Evolutionary conservation across 1,139 yeast genomes (phyloP).

Genomic region (Yamadazyma sp.): DNA sequence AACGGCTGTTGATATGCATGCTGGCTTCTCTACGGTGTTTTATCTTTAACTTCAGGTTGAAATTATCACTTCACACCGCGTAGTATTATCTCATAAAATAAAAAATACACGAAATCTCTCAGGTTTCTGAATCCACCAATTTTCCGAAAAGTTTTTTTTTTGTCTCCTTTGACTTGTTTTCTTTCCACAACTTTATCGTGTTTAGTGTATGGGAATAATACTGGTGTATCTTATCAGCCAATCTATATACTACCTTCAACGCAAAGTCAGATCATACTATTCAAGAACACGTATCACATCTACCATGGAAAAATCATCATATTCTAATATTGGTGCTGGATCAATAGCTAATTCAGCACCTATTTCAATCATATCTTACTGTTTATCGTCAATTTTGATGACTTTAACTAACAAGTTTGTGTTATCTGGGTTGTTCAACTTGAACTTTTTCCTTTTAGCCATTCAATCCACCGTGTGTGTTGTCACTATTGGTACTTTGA

Average conservation of each 20-base stretch:
- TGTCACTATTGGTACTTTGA: slow-evolving; percentile 66
- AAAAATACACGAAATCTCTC: slow-evolving; percentile 2
- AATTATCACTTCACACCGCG: too few relatives aligned
- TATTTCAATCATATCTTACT: slow-evolving; percentile 81
- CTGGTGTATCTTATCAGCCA: slow-evolving; percentile 43
- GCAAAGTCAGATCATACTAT: slow-evolving; percentile 16
- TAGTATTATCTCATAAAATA: neutral
- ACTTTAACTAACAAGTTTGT: slow-evolving; percentile 97
- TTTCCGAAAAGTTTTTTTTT: neutral
- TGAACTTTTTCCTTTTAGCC: slow-evolving; percentile 85
- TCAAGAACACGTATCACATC: neutral
- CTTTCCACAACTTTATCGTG: slow-evolving; percentile 1
- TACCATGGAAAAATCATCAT: slow-evolving; percentile 33
- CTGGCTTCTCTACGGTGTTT: too few relatives aligned
- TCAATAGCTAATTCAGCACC: slow-evolving; percentile 78
- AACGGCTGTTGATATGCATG: too few relatives aligned
- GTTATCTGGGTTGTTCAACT: slow-evolving; percentile 81
- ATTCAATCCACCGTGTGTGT: slow-evolving; percentile 84
- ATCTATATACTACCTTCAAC: slow-evolving; percentile 30
- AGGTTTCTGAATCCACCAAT: neutral
- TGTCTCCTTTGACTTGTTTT: slow-evolving; percentile 2
- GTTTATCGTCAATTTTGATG: slow-evolving; percentile 92
- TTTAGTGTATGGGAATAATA: slow-evolving; percentile 39
- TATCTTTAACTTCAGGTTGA: too few relatives aligned
- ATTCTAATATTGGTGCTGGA: slow-evolving; percentile 22